A percentile compares a stretch with the other conserved stretches of the same genome.
Conservation (phyloP, 2,329 filamentous ascomycete species). For the Fusarium torreyae region DNA sequence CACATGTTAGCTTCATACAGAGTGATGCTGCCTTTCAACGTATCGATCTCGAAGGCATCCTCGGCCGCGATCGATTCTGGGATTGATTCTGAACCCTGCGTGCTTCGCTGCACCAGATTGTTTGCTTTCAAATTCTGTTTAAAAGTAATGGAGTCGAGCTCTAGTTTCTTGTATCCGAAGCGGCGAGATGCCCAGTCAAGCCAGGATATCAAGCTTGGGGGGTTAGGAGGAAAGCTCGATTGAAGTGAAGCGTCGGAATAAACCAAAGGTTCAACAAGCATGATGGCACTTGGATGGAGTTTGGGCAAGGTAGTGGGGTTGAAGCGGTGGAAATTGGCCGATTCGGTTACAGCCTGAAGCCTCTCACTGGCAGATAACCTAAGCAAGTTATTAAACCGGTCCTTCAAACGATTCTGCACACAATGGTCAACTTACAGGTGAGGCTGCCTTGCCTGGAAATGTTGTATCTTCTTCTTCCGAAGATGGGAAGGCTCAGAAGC, state of each 20-base stretch:
- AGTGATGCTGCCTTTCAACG: constrained; percentile 33
- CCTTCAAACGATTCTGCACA: neutral
- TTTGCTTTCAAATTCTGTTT: constrained; percentile 14
- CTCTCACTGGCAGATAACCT: constrained; percentile 32
- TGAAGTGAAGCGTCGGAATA: neutral
- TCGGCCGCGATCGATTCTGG: neutral
- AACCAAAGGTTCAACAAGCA: constrained; percentile 21
- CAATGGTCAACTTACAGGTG: constrained; percentile 17
- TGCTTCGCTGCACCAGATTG: neutral
- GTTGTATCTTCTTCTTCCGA: constrained; percentile 5
- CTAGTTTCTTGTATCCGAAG: constrained; percentile 45
- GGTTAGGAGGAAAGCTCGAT: neutral
- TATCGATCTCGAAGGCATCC: constrained; percentile 12
- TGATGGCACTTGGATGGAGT: neutral
- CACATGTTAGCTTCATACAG: constrained; percentile 45
- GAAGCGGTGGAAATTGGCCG: constrained; percentile 27
- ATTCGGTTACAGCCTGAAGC: constrained; percentile 38
- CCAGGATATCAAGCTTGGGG: constrained; percentile 20
- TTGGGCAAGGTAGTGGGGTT: neutral
- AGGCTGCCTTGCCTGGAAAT: constrained; percentile 9
- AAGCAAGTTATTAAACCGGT: constrained; percentile 2
- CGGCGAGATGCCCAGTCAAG: constrained; percentile 36
- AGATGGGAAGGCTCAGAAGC: constrained; percentile 4
- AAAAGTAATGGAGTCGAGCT: constrained; percentile 45
- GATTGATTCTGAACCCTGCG: neutral